A percentile compares a stretch with the other conserved stretches of the same genome.
Conservation (phyloP, 1,139 yeast species). For the Pichia sp. region DNA sequence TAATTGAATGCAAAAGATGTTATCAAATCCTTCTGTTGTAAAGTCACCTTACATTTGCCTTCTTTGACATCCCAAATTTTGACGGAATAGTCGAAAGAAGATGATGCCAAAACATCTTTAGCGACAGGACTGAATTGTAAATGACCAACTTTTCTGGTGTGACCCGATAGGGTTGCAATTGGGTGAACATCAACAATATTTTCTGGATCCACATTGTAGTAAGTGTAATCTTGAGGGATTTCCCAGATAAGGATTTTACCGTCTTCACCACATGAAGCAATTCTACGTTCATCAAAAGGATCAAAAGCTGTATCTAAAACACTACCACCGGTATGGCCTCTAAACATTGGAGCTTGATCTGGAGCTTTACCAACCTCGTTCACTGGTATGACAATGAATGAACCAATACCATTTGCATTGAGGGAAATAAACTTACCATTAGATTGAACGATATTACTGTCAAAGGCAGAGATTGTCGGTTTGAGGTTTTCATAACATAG, state of each 20-base stretch:
- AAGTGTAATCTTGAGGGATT: constrained; percentile 73
- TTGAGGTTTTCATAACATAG: constrained; percentile 80
- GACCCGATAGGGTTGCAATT: constrained; percentile 65
- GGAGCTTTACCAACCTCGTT: constrained; percentile 89
- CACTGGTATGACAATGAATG: constrained; percentile 87
- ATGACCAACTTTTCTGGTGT: constrained; percentile 90
- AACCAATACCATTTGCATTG: constrained; percentile 94
- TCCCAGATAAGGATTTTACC: constrained; percentile 83
- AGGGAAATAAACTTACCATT: constrained; percentile 82
- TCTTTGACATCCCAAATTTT: constrained; percentile 83
- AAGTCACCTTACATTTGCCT: constrained; percentile 62
- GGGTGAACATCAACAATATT: constrained; percentile 65
- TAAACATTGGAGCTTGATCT: constrained; percentile 82
- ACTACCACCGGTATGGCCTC: constrained; percentile 95
- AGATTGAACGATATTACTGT: constrained; percentile 76
- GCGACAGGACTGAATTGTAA: constrained; percentile 87
- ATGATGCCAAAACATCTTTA: constrained; percentile 74
- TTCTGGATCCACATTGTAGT: constrained; percentile 55
- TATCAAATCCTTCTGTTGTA: constrained; percentile 82
- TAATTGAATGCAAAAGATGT: constrained; percentile 87
- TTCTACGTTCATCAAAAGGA: constrained; percentile 70
- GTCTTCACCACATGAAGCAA: constrained; percentile 89
- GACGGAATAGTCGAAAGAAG: constrained; percentile 84
- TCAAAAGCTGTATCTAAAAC: constrained; percentile 92
- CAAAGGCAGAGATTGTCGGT: constrained; percentile 91